Evolutionary conservation across 169 alveolate species (phyloP), one percentile per base, ranked within the genome.

Genomic region (Eimeria zaria): DNA sequence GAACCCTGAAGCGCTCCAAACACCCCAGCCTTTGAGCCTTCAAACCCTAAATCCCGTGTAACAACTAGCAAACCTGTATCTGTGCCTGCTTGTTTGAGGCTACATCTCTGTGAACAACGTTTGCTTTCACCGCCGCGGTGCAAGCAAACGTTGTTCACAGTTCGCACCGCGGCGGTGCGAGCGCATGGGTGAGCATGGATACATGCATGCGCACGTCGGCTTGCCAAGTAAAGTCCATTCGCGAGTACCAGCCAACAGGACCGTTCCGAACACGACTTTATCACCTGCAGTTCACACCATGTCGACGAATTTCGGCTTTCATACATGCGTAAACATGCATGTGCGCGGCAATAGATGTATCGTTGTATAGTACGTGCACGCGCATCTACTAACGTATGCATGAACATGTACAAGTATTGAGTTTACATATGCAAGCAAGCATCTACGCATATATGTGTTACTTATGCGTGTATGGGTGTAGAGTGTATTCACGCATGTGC

Each of bases 211-310:
- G 39, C 88, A 97, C 97, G 99, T 98, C 22, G 99, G 99, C 73
- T 98, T 98, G n/a, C 99, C 99, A 55, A 98, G 98, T 20, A 98
- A 95, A 14, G 99, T 97, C 98, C 99, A 98, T 96, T 98, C 97
- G 81, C 96, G 84, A 11, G 99, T 96, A 16, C 99, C 99, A 14
- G 97, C 98, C 33, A 98, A 97, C 20, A 98, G 96, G 62, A 98
- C 99, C 8, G 99, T 98, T 27, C 99, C 99, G 81, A 98, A 98
- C 53, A 97, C 97, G 46, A 74, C 88, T 67, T 78, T 91, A 39
- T 83, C 97, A 30, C 97, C 97, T 96, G 85, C 71, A 27, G n/a
- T 62, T 27, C 36, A 22, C 76, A 62, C 27, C 67, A 27, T 3
- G 18, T 78, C 64, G 44, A 22, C 33, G 36, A 46, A 48, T n/a